A percentile compares a stretch with the other conserved stretches of the same genome.
phyloP scores from a whole-genome alignment of 257 asterid species.

The Nyctanthes arbortristis region DNA sequence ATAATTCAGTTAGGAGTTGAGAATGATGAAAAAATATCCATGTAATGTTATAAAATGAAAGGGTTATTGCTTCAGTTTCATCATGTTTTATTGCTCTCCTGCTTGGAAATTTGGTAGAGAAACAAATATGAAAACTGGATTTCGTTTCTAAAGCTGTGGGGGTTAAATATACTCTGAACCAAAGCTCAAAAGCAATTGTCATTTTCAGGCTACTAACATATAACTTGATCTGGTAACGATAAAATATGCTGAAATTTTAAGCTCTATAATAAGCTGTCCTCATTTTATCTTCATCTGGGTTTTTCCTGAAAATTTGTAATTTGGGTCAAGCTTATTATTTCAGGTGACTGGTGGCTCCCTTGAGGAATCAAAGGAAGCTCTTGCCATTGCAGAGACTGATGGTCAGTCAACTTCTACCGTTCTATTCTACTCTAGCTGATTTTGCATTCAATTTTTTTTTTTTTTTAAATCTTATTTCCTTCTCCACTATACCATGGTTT shows the following conservation, averaged over 20 bases:
- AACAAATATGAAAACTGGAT: background rate
- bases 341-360: slow-evolving; percentile 98
- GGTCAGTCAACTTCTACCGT: slow-evolving; percentile 44
- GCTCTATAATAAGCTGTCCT: background rate
- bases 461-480: background rate
- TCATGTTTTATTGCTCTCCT: background rate
- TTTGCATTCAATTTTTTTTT: slow-evolving; percentile 9
- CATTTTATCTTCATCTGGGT: background rate
- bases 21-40: background rate
- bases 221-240: background rate
- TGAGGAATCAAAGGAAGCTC: slow-evolving; percentile 91
- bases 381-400: slow-evolving; percentile 94
- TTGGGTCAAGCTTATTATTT: slow-evolving; percentile 16
- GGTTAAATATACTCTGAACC: slow-evolving; percentile 12
- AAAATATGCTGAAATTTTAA: slow-evolving; percentile 12
- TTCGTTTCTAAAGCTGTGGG: slow-evolving; percentile 1
- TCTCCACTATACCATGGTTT: background rate
- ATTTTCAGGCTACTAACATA: background rate
- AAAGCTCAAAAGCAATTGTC: background rate
- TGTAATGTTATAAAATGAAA: background rate
- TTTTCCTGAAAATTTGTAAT: slow-evolving; percentile 10
- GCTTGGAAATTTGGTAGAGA: slow-evolving; percentile 7
- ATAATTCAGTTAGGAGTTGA: background rate
- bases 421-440: slow-evolving; percentile 7
- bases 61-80: background rate